Evolutionary conservation across 345 rosid species (phyloP), one percentile per base, ranked within the genome.

Genomic region (Gossypioides kirkii): DNA sequence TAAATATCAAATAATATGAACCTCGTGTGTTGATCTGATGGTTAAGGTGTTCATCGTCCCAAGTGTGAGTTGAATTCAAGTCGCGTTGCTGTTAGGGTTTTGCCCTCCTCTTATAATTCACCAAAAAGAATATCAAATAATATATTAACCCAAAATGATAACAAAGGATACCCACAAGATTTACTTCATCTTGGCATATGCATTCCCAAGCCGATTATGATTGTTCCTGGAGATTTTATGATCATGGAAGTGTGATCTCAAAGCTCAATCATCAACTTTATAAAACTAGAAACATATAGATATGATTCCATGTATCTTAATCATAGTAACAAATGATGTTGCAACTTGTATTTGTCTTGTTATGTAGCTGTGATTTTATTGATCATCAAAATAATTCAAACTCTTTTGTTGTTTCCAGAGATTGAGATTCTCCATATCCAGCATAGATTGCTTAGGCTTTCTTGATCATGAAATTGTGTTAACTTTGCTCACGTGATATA

Each of bases 101-200:
- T n/a, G n/a, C n/a, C n/a, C n/a, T n/a, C n/a, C n/a, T n/a, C n/a
- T n/a, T n/a, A n/a, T n/a, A n/a, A n/a, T n/a, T n/a, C n/a, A n/a
- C n/a, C n/a, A n/a, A n/a, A n/a, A n/a, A n/a, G n/a, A n/a, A n/a
- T n/a, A 3, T 0, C 0, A 32, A 23, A 23, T 23, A 23, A 32
- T 32, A 28, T 28, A 32, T 32, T 32, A 32, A 32, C 0, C 7
- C 38, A 32, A 63, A 38, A 63, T 63, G 42, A 41, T 62, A n/a
- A 2, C 8, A n/a, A 60, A 20, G 26, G 22, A 0, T 26, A 6
- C 53, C 53, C 70, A 20, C 6, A 45, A 66, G 70, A 66, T 66
- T 66, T 66, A n/a, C 55, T 66, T 46, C 41, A 18, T 66, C 55
- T 46, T 66, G 71, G 71, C 56, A 46, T 9, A 55, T 67, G 32